Evolutionary conservation across 1,284 basidiomycete species (phyloP), one percentile per base, ranked within the genome.

Genomic region (Veloboletus limbatus): DNA sequence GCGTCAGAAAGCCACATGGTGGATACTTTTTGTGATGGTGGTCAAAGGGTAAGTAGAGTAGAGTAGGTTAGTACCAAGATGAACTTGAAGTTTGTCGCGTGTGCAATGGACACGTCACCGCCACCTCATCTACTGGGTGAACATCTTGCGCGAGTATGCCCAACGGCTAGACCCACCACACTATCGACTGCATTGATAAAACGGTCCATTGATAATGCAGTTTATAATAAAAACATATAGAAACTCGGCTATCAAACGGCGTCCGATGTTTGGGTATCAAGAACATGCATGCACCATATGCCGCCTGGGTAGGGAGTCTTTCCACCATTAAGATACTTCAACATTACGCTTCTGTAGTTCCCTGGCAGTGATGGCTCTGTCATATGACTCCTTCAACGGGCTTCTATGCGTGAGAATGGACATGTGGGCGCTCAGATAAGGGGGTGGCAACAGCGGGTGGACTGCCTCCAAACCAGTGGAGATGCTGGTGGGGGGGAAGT

Each of bases 1-100:
- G 72, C 72, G 58, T 85, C 82, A 48, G 82, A 81, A 40, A 86
- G 68, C 82, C 82, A 85, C 84, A 85, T 85, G 16, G 47, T 68
- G 46, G 11, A 27, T 27, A 17, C 14, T 25, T 46, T 52, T 48
- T 52, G 41, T 41, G 42, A 14, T 11, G 33, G 25, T 48, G 45
- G 52, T 50, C n/a, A 2, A 24, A 45, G 49, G 51, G 46, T 16
- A 18, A 40, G 14, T 3, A 8, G n/a, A n/a, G n/a, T n/a, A n/a
- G n/a, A n/a, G n/a, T n/a, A n/a, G n/a, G n/a, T n/a, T n/a, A n/a
- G n/a, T n/a, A n/a, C n/a, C n/a, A n/a, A n/a, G n/a, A n/a, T n/a
- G n/a, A n/a, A n/a, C n/a, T 37, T 38, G 24, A 11, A 18, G 30
- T 28, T 27, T 16, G 50, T 56, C 49, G 54, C 43, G 45, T 45